Percentiles rank a stretch among this genome's conserved stretches.
Evolutionary conservation across 768 basidiomycete species (phyloP).

Genomic region (Lactarius trivialis): DNA sequence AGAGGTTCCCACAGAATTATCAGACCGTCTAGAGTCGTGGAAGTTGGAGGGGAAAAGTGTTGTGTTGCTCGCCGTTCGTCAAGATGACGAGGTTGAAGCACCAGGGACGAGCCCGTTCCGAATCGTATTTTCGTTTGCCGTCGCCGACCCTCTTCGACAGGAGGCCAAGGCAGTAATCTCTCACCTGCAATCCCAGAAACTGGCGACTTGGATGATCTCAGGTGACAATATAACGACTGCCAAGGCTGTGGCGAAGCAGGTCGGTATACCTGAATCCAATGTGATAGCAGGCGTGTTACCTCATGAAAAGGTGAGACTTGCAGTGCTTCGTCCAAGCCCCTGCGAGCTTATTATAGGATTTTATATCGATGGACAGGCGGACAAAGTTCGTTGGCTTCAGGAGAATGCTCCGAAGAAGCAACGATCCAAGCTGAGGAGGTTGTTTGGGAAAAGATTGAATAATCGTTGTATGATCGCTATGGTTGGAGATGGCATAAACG

Average conservation of each 20-base stretch:
- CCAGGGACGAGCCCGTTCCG: conserved; percentile 23
- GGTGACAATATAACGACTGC: conserved; percentile 73
- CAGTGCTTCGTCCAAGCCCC: conserved; percentile 7
- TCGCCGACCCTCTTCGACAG: conserved; percentile 56
- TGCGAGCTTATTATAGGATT: conserved; percentile 16
- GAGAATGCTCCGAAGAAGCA: conserved; percentile 34
- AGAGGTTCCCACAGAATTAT: conserved; percentile 29
- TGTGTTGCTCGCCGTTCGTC: conserved; percentile 47
- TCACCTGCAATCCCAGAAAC: conserved; percentile 44
- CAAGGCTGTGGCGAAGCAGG: conserved; percentile 55
- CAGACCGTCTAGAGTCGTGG: conserved; percentile 42
- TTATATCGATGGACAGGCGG: conserved; percentile 34
- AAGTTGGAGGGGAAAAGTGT: conserved; percentile 65
- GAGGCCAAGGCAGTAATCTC: conserved; percentile 52
- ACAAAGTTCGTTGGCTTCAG: conserved; percentile 56
- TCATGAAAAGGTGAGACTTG: conserved; percentile 57
- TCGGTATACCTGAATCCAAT: conserved; percentile 59
- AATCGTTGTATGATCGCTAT: conserved; percentile 46
- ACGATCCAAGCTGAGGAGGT: conserved; percentile 27
- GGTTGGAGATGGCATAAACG: conserved; percentile 59
- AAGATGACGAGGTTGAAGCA: neutral
- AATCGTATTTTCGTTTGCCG: conserved; percentile 49
- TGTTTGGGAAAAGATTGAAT: conserved; percentile 27
- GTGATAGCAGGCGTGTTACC: conserved; percentile 82
- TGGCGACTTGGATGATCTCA: conserved; percentile 74